Evolutionary conservation across 345 rosid genomes (phyloP), one percentile per base, ranked within the genome.

Genomic region (Hevea brasiliensis): DNA sequence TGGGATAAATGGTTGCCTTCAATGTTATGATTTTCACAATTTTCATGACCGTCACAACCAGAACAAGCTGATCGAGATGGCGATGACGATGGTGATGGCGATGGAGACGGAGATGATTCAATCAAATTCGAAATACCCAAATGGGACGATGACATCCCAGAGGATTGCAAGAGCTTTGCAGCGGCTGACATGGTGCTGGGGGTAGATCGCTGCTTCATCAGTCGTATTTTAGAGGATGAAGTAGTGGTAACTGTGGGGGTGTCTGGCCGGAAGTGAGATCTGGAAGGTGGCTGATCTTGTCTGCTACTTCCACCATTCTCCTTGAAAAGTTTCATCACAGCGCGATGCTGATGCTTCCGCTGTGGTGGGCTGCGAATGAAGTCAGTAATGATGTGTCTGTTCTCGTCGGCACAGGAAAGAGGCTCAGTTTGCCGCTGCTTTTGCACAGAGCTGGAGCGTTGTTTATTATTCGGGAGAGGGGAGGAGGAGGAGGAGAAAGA

Each of bases 101-200:
- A 77, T 23, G 74, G 74, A 59, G 74, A 61, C 1, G 77, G 72
- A 60, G 81, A 77, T 1, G 80, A 73, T 6, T 74, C 71, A 21
- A 14, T 67, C 42, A 74, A 35, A 59, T 65, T 74, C 44, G 37
- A 9, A 15, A 32, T 72, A 65, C 47, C 57, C 37, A 14, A 65
- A 65, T 65, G 54, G 37, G 55, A 24, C 9, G 60, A 59, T 23
- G 84, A 76, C 71, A 80, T 77, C 40, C 81, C 89, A 47, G 77
- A 83, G 2, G 86, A 83, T 48, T 87, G 87, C 47, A 94, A 77
- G 60, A 94, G 87, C 85, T 82, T 91, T 0, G 90, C 73, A n/a
- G 97, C 98, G 6, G 94, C 88, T 0, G 89, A 78, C 37, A 80
- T 53, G 8, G 68, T 73, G 4, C 37, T 32, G 60, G 76, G 29